Evolutionary conservation across 306 rosid genomes (phyloP).

Genomic region (Vigna unguiculata): DNA sequence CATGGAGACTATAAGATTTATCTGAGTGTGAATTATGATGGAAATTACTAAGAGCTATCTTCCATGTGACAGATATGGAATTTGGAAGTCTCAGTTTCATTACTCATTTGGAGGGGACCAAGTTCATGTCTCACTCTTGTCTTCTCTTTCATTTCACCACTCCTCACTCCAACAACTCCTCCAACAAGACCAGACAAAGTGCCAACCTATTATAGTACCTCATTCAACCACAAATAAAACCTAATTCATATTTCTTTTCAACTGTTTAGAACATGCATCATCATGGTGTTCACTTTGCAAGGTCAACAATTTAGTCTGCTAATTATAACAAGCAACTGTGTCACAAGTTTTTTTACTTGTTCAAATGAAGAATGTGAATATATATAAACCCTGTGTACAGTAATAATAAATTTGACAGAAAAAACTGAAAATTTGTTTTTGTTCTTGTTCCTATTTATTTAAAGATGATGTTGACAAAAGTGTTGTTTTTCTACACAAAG

Average conservation of each 20-base stretch:
- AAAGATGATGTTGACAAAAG: not conserved
- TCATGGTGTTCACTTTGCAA: slow-evolving; percentile 5
- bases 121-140: not conserved
- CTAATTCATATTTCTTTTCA: not conserved
- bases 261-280: not conserved
- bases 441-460: too few relatives aligned
- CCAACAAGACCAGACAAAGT: slow-evolving; percentile 23
- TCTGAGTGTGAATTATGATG: not conserved
- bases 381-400: too few relatives aligned
- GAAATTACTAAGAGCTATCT: not conserved
- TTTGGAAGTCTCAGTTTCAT: slow-evolving; percentile 28
- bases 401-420: too few relatives aligned
- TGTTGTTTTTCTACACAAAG: slow-evolving; percentile 8
- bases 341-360: not conserved
- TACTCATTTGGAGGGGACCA: slow-evolving; percentile 31
- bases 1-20: not conserved
- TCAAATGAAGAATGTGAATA: too few relatives aligned
- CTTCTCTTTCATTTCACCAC: slow-evolving; percentile 4
- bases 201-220: slow-evolving; percentile 20
- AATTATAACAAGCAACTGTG: not conserved
- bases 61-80: not conserved
- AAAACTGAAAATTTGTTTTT: too few relatives aligned
- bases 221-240: not conserved
- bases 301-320: not conserved
- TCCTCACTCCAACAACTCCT: not conserved